These are phyloP conservation scores for Isoetes taiwanensis DNA, from an alignment of 75 land plant genomes.

Conservation along the genomic window DNA sequence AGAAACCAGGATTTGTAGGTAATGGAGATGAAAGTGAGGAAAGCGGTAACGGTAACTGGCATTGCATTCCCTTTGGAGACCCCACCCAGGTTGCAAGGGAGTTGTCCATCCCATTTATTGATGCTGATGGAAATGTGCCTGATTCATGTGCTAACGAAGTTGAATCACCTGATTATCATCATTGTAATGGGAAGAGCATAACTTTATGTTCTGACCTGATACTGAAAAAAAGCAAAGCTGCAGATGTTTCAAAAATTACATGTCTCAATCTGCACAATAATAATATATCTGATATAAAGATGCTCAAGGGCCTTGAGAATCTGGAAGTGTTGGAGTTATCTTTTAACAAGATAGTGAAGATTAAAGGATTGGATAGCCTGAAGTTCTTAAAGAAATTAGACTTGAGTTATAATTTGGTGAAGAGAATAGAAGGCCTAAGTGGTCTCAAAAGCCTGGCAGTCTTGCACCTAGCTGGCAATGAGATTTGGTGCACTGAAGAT, in stretches of 20 bases:
- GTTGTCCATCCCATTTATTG: too few species aligned
- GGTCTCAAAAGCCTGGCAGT: constrained; percentile 10
- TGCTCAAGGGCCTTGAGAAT: constrained; percentile 10
- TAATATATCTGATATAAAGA: constrained; percentile 14
- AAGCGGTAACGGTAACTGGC: not conserved
- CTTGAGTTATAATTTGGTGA: constrained; percentile 25
- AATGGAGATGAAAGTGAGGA: not conserved
- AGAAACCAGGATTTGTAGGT: not conserved
- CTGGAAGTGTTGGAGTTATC: constrained; percentile 20
- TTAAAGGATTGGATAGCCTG: constrained; percentile 15
- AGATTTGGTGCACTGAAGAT: constrained; percentile 17
- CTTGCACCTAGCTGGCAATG: constrained; percentile 24
- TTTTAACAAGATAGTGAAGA: constrained; percentile 22
- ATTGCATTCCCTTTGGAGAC: not conserved
- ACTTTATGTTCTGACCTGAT: too few species aligned
- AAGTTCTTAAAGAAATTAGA: constrained; percentile 20
- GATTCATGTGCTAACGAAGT: too few species aligned
- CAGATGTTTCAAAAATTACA: constrained; percentile 10
- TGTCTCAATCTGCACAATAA: constrained; percentile 25
- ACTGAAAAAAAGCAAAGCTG: constrained; percentile 6
- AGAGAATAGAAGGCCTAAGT: constrained; percentile 18
- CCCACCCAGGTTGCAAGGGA: too few species aligned
- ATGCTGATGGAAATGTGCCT: too few species aligned
- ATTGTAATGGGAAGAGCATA: too few species aligned
- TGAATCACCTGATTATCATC: too few species aligned